Percentiles rank a stretch among this genome's conserved stretches.
phyloP scores from a whole-genome alignment of 2,329 filamentous ascomycete species.

The Laburnicola sp. region DNA sequence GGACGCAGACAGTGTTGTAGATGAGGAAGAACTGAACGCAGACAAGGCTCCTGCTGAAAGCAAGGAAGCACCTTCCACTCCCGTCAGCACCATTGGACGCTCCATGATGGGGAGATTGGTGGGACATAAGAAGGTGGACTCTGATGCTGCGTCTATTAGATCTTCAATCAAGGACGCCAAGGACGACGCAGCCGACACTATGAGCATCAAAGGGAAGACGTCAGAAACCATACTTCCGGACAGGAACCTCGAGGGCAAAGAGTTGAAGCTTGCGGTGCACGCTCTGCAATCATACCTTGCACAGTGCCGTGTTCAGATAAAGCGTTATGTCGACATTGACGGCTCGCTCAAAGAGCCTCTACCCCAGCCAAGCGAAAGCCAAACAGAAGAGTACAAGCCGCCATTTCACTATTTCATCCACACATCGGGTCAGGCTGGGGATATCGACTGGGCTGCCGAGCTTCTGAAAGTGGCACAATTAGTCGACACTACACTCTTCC shows the following conservation, averaged over 20 bases:
- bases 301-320: conserved; percentile 71
- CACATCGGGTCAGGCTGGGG: conserved; percentile 27
- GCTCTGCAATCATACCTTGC: conserved; percentile 87
- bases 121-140: conserved; percentile 51
- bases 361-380: conserved; percentile 48
- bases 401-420: conserved; percentile 50
- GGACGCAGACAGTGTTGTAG: conserved; percentile 45
- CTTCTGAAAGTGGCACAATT: conserved; percentile 77
- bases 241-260: conserved; percentile 69
- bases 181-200: conserved; percentile 60
- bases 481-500: conserved; percentile 92
- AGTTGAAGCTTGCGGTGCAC: conserved; percentile 77
- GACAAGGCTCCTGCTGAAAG: conserved; percentile 25
- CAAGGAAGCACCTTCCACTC: conserved; percentile 30
- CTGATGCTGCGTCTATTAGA: conserved; percentile 61
- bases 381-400: conserved; percentile 44
- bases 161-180: conserved; percentile 60
- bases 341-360: conserved; percentile 62
- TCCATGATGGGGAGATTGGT: conserved; percentile 54
- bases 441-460: conserved; percentile 67
- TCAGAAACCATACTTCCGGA: conserved; percentile 54
- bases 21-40: conserved; percentile 32
- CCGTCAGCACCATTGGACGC: conserved; percentile 36
- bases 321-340: conserved; percentile 62
- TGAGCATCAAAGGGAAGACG: conserved; percentile 54